phyloP scores from a whole-genome alignment of 306 rosid genomes.

The Pyrus betulifolia region DNA sequence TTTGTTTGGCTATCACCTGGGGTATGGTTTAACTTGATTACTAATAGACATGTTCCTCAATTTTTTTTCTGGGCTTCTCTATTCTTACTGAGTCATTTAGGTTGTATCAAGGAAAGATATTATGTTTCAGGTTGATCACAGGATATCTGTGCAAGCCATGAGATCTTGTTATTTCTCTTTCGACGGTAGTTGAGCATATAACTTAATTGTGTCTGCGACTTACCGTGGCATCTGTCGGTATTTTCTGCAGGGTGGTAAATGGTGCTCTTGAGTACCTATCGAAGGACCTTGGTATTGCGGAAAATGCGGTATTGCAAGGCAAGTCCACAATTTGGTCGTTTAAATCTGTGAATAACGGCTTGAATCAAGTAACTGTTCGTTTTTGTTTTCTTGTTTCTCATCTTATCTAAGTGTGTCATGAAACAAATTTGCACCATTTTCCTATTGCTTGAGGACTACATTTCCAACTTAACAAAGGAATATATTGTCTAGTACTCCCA shows the following conservation, averaged over 20 bases:
- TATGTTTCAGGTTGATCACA: background rate
- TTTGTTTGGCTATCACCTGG: slow-evolving; percentile 95
- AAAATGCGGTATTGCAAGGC: slow-evolving; percentile 79
- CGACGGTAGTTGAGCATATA: background rate
- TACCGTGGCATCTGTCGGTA: background rate
- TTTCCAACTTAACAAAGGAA: background rate
- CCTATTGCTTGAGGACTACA: background rate
- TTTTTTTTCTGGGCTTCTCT: slow-evolving; percentile 6
- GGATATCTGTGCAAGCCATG: background rate
- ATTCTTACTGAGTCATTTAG: background rate
- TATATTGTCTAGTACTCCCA: background rate
- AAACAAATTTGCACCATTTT: background rate
- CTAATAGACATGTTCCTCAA: background rate
- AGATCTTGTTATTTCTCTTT: background rate
- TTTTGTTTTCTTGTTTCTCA: background rate
- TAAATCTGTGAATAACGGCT: background rate
- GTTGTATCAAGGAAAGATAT: background rate
- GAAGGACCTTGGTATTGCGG: slow-evolving; percentile 73
- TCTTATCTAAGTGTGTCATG: background rate
- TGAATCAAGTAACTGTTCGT: background rate
- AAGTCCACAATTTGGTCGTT: background rate
- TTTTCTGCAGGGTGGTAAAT: slow-evolving; percentile 77
- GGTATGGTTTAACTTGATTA: slow-evolving; percentile 37
- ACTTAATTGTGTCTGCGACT: slow-evolving; percentile 7
- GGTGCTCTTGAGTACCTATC: slow-evolving; percentile 90